Conservation (phyloP, 2,329 filamentous ascomycete genomes). For the Pseudogymnoascus sp. region DNA sequence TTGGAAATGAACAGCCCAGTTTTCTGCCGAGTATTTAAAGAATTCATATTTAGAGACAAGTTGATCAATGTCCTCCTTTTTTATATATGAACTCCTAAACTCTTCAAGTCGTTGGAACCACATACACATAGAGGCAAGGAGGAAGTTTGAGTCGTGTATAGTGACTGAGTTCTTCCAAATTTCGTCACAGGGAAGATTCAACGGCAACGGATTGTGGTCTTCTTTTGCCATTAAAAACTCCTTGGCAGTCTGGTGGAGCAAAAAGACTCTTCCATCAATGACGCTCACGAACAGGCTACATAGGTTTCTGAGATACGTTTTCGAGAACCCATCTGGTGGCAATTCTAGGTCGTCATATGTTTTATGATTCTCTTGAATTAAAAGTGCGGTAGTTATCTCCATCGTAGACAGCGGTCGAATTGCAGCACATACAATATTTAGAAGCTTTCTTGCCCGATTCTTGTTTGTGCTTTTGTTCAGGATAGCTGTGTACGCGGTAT, state of each 20-base stretch:
- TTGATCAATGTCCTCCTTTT: background rate
- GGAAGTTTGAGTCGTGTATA: conserved; percentile 8
- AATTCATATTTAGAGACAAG: background rate
- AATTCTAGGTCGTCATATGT: conserved; percentile 16
- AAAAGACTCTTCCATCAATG: conserved; percentile 29
- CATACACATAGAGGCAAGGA: conserved; percentile 8
- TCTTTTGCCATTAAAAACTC: conserved; percentile 28
- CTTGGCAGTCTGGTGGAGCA: conserved; percentile 36
- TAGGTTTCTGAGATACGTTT: conserved; percentile 22
- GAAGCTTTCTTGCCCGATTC: conserved; percentile 25
- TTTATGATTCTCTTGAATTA: conserved; percentile 6
- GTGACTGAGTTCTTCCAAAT: conserved; percentile 12
- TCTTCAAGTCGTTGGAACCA: conserved; percentile 10
- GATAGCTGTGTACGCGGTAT: conserved; percentile 33
- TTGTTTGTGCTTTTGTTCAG: conserved; percentile 26
- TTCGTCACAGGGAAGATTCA: background rate
- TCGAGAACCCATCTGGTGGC: conserved; percentile 17
- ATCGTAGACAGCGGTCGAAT: conserved; percentile 28
- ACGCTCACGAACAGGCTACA: conserved; percentile 35
- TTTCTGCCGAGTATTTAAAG: background rate
- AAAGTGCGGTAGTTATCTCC: conserved; percentile 30
- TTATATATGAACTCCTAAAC: background rate
- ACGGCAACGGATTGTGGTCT: background rate
- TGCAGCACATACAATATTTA: conserved; percentile 33
- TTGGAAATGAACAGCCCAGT: conserved; percentile 8